Conservation (phyloP, 2,329 filamentous ascomycete species). For the Colletotrichum graminicola region DNA sequence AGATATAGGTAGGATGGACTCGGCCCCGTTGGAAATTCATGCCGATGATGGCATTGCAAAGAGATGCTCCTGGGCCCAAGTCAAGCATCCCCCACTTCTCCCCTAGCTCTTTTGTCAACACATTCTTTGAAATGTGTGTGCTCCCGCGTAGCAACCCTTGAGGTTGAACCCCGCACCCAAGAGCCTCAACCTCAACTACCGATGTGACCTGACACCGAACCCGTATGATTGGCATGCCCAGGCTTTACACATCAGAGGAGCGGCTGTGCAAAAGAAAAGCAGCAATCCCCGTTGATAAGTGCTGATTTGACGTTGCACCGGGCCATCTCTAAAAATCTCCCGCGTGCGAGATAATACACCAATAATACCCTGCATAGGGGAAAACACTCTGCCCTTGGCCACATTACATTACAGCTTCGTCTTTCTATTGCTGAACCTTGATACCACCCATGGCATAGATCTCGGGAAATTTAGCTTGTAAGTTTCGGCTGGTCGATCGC, state of each 20-base stretch:
- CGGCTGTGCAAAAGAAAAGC: neutral
- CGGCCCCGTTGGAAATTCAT: constrained; percentile 20
- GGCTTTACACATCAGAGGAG: neutral
- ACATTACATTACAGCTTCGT: neutral
- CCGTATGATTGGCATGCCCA: constrained; percentile 24
- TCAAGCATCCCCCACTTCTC: neutral
- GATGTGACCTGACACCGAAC: constrained; percentile 27
- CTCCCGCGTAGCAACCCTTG: neutral
- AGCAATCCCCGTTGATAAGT: neutral
- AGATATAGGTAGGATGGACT: constrained; percentile 20
- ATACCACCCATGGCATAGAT: constrained; percentile 23
- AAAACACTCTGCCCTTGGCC: neutral
- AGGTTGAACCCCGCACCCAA: constrained; percentile 4
- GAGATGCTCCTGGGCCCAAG: neutral
- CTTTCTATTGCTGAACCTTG: neutral
- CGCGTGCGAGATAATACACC: neutral
- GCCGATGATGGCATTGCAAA: constrained; percentile 20
- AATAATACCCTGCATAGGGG: neutral
- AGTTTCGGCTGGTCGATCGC: constrained; percentile 28
- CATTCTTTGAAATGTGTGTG: neutral
- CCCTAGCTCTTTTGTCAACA: constrained; percentile 3
- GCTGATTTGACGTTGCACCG: neutral
- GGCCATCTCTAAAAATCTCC: neutral
- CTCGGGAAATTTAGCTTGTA: constrained; percentile 6
- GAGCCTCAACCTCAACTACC: neutral